phyloP scores from a whole-genome alignment of 2,329 filamentous ascomycete genomes.

The Aspergillus intermedius region DNA sequence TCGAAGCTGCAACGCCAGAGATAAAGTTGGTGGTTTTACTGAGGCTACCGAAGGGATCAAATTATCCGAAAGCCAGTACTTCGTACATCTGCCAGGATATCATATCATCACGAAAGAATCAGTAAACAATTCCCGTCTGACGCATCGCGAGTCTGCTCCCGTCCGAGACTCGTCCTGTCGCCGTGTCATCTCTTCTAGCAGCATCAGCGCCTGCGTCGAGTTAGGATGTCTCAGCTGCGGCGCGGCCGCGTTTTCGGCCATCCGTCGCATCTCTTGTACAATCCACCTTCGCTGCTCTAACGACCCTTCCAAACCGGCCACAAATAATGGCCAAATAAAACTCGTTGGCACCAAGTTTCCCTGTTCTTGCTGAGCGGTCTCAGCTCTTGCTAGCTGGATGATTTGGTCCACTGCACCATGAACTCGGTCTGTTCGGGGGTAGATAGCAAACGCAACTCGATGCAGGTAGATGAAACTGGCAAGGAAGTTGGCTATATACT shows the following conservation, averaged over 20 bases:
- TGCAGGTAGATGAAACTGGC: constrained; percentile 32
- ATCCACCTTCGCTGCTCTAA: constrained; percentile 28
- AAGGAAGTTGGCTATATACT: constrained; percentile 30
- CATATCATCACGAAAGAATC: constrained; percentile 30
- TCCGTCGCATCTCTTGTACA: constrained; percentile 26
- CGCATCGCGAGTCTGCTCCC: constrained; percentile 29
- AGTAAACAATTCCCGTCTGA: constrained; percentile 27
- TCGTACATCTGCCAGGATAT: background rate
- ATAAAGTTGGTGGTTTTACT: too few species aligned
- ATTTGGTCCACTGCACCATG: constrained; percentile 30
- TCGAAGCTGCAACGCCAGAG: too few species aligned
- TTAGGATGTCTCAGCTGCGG: constrained; percentile 22
- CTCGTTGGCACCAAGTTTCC: constrained; percentile 19
- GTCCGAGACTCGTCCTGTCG: constrained; percentile 28
- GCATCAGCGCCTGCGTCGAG: constrained; percentile 22
- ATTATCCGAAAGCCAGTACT: too few species aligned
- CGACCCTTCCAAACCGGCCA: constrained; percentile 28
- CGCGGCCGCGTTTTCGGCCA: constrained; percentile 13
- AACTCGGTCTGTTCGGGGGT: constrained; percentile 31
- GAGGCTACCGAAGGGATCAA: too few species aligned
- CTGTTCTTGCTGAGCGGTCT: constrained; percentile 11
- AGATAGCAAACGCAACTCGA: constrained; percentile 32
- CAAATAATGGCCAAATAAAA: constrained; percentile 31
- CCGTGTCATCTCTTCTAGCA: constrained; percentile 30
- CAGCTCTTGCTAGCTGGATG: constrained; percentile 27